Conservation (phyloP, 805 yeast genomes). For the Metschnikowia dekortorum region DNA sequence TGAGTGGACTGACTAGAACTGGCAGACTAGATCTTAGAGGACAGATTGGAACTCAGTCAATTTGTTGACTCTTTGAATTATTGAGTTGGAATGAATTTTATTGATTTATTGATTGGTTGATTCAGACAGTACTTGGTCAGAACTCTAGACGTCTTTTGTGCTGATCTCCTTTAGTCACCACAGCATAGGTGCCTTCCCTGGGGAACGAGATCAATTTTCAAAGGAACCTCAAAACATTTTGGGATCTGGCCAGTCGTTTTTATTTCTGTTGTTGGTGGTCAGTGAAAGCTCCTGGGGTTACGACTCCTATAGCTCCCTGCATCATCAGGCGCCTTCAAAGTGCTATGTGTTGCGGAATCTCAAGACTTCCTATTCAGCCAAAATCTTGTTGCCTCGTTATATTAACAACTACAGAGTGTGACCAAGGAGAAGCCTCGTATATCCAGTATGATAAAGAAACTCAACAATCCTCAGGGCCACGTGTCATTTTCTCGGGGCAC, state of each 20-base stretch:
- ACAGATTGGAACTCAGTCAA: too few species aligned
- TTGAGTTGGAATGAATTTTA: too few species aligned
- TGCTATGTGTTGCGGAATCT: constrained; percentile 51
- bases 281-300: constrained; percentile 53
- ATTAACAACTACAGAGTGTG: constrained; percentile 49
- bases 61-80: too few species aligned
- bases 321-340: constrained; percentile 24
- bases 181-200: too few species aligned
- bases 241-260: constrained; percentile 22
- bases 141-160: too few species aligned
- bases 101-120: too few species aligned
- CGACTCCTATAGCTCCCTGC: constrained; percentile 37
- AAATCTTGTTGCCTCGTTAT: constrained; percentile 67
- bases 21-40: too few species aligned
- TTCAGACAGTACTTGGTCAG: too few species aligned
- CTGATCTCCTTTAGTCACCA: too few species aligned
- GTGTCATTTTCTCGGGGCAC: neutral
- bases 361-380: constrained; percentile 79
- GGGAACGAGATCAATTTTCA: too few species aligned
- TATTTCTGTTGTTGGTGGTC: constrained; percentile 53
- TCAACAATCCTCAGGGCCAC: constrained; percentile 11
- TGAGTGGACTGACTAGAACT: too few species aligned
- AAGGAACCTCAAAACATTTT: too few species aligned
- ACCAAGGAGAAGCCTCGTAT: constrained; percentile 31
- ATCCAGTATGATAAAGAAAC: constrained; percentile 7